Percentiles rank a stretch among this genome's conserved stretches.
phyloP scores from a whole-genome alignment of 495 filamentous ascomycete genomes.

The Penicillium steckii region DNA sequence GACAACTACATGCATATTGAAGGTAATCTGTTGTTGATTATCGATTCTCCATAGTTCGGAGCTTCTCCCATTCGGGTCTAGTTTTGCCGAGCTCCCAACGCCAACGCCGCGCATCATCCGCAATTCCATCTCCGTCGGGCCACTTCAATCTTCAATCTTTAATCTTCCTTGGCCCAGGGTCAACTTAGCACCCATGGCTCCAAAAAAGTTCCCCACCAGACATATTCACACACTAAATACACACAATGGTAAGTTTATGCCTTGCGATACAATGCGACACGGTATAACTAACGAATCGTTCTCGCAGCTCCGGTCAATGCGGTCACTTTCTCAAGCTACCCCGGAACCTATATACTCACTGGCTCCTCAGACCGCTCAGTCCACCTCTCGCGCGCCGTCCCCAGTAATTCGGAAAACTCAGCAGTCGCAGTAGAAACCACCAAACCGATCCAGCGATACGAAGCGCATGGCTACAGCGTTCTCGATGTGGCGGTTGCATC shows the following conservation, averaged over 20 bases:
- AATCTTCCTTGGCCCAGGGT: background rate
- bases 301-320: conserved; percentile 39
- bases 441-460: conserved; percentile 77
- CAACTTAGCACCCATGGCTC: conserved; percentile 28
- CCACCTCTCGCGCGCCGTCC: conserved; percentile 71
- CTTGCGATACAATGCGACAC: background rate
- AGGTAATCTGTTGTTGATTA: too few species aligned
- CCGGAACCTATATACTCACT: conserved; percentile 64
- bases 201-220: conserved; percentile 32
- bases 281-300: conserved; percentile 3
- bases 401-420: conserved; percentile 37
- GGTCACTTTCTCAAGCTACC: conserved; percentile 40
- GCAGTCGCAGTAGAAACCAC: conserved; percentile 36
- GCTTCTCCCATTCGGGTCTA: background rate
- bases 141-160: background rate
- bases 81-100: background rate
- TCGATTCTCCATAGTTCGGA: too few species aligned
- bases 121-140: background rate
- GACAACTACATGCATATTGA: too few species aligned
- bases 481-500: conserved; percentile 72
- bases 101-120: background rate
- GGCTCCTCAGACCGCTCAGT: conserved; percentile 83
- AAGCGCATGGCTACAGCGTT: conserved; percentile 87
- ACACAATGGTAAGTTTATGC: conserved; percentile 36
- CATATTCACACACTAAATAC: conserved; percentile 46